Evolutionary conservation across 192 early-diverging fungal genomes (phyloP), one percentile per base, ranked within the genome.

Genomic region (Dissophora globulifera): DNA sequence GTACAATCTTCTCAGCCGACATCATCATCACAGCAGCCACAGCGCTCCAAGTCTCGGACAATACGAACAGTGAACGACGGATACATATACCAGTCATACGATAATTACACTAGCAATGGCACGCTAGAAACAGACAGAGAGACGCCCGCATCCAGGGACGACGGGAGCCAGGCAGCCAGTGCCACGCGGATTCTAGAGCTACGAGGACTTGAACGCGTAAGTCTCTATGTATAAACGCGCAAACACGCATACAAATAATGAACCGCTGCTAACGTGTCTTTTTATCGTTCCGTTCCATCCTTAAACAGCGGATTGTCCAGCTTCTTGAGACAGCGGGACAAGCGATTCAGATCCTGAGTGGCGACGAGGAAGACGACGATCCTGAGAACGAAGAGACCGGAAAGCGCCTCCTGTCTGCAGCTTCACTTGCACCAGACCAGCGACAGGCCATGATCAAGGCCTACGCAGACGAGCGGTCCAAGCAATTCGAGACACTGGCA

Each of bases 241-340:
- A n/a, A n/a, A n/a, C n/a, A n/a, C n/a, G n/a, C n/a, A n/a, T n/a
- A n/a, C n/a, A n/a, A n/a, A n/a, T n/a, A n/a, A n/a, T n/a, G n/a
- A n/a, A n/a, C n/a, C n/a, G n/a, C n/a, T n/a, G n/a, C n/a, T n/a
- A n/a, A n/a, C n/a, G n/a, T n/a, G n/a, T n/a, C n/a, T n/a, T n/a
- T n/a, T n/a, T n/a, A n/a, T n/a, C n/a, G n/a, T n/a, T 12, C 52
- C 47, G 12, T 50, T 1, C 20, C 13, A 16, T 47, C 40, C 52
- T 42, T 26, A 32, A 53, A 57, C 42, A 81, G 79, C 58, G 72
- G 60, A 81, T 81, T 17, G 49, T 81, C 15, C 72, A 81, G 22
- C 57, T 81, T 0, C 46, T 81, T 12, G 58, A 78, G 20, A 81
- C 79, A 10, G 71, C 79, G 12, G 67, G 70, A 33, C 40, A 71